phyloP scores from a whole-genome alignment of 2,329 filamentous ascomycete genomes.

The Myriosclerotinia duriaeana region DNA sequence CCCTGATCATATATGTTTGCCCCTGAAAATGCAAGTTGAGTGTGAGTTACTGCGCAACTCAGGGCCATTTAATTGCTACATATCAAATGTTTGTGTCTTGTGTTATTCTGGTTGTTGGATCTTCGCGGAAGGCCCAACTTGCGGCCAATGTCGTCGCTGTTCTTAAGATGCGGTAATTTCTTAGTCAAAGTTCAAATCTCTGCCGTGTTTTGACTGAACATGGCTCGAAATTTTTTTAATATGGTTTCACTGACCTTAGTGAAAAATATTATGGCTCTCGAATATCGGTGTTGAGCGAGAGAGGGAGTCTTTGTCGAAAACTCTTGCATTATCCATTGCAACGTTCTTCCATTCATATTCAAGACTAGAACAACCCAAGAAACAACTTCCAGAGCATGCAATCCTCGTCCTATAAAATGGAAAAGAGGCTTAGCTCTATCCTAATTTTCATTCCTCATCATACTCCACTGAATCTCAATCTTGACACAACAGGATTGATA shows the following conservation, averaged over 20 bases:
- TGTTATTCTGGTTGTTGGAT: not conserved
- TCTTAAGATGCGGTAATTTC: not conserved
- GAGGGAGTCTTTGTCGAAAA: not conserved
- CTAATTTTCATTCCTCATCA: not conserved
- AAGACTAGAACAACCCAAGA: not conserved
- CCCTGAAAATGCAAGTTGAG: not conserved
- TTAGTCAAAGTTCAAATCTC: not conserved
- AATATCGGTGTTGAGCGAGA: not conserved
- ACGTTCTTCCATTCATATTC: not conserved
- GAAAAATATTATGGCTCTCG: not conserved
- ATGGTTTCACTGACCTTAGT: not conserved
- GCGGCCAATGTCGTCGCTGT: not conserved
- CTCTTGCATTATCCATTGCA: not conserved
- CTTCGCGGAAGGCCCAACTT: not conserved
- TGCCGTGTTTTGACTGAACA: not conserved
- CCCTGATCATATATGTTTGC: not conserved
- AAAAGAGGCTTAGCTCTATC: not conserved
- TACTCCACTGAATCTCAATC: not conserved
- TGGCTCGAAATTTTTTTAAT: not conserved
- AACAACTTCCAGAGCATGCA: not conserved
- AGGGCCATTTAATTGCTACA: not conserved
- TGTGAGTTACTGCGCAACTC: not conserved
- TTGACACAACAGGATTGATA: not conserved
- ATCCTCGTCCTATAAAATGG: not conserved
- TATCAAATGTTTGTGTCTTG: not conserved